Base-by-base conservation (phyloP, 2,329 filamentous ascomycete species). In the Diaporthe sp. region DNA sequence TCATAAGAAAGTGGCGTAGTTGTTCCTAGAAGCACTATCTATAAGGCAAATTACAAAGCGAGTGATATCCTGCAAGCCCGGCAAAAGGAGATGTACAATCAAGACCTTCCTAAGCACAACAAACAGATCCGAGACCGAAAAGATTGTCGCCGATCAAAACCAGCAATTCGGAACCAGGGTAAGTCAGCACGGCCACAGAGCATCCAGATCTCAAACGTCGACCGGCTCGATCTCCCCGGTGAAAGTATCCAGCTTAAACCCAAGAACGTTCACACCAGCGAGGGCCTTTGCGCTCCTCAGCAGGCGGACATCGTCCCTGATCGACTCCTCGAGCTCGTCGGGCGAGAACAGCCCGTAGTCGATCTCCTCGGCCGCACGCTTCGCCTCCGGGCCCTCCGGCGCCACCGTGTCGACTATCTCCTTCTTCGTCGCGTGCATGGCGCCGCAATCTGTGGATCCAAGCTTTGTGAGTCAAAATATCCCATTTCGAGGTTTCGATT, bases 161-260 rank as follows among this genome's bases (percentile, higher is more conserved):
- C 51, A 13, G 51, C 12, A 53, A 53, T 13, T 5, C 1, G 4
- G 10, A 0, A 53, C 25, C 51, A 17, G 25, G 8, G 13, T 28
- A 12, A 28, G 13, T 28, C 53, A 55, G 25, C 25, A 31, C 28
- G 25, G 34, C 34, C 49, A 25, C 4, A 28, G 2, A 17, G 12
- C 2, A 55, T 6, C 13, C n/a, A 15, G 15, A 4, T 19, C 42
- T 75, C 58, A 73, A 22, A 28, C 55, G 25, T 69, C 72, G 19
- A 76, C 72, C 3, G 58, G 51, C 49, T 76, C 75, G 9, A 76
- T 22, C 59, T 67, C n/a, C 22, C 75, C 75, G 2, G 75, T 72
- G 34, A 74, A 72, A 19, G 75, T 76, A 15, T 76, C 75, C 51
- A 76, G 46, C 28, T 74, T 74, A 28, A 76, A 72, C 1, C 75